A percentile compares a stretch with the other conserved stretches of the same genome.
phyloP scores from a whole-genome alignment of 441 rosid genomes.

The Bruguiera hainesii region DNA sequence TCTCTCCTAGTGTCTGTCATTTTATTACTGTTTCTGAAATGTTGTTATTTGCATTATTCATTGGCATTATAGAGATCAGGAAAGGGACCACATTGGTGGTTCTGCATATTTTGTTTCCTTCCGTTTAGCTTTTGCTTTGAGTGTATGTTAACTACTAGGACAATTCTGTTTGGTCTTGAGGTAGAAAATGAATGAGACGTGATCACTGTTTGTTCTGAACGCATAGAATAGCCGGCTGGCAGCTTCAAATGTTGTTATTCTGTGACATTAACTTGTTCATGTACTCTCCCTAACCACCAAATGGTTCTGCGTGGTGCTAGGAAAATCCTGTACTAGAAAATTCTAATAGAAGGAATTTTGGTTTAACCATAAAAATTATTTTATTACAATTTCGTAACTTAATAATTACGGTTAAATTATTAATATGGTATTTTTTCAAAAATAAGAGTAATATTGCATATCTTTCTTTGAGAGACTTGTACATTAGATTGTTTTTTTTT shows the following conservation, averaged over 20 bases:
- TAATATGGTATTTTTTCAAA: too few species aligned
- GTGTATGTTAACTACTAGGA: neutral
- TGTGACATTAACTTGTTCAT: neutral
- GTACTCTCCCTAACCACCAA: neutral
- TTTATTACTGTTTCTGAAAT: neutral
- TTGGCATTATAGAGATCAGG: neutral
- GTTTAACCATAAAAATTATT: too few species aligned
- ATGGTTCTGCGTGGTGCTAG: neutral
- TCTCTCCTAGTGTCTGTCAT: neutral
- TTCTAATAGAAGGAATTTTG: too few species aligned
- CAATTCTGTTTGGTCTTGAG: neutral
- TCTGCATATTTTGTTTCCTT: conserved; percentile 1
- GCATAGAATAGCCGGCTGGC: conserved; percentile 12
- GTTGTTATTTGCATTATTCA: neutral
- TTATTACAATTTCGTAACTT: too few species aligned
- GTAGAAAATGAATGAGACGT: conserved; percentile 14
- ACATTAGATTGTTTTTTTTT: too few species aligned
- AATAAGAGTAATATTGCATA: too few species aligned
- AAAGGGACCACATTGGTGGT: neutral
- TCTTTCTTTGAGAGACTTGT: too few species aligned
- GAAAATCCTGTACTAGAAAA: too few species aligned
- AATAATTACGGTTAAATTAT: too few species aligned
- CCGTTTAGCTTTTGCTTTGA: conserved; percentile 6
- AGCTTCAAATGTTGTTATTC: neutral
- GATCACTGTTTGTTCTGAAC: neutral